Evolutionary conservation across 148 eudicot species (phyloP).

Genomic region (Rhododendron molle): DNA sequence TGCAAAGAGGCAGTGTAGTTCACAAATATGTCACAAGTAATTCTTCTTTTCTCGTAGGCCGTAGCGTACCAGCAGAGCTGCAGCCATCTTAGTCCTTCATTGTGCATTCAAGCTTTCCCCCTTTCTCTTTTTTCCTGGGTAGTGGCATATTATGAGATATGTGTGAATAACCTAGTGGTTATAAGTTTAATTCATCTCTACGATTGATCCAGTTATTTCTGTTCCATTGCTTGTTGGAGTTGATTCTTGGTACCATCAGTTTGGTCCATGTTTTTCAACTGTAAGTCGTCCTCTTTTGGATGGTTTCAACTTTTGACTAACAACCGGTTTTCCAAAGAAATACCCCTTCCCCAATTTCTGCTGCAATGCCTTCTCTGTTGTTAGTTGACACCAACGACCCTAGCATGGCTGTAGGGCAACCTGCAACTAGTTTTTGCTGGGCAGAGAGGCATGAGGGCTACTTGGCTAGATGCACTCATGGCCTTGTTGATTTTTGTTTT

Average conservation of each 20-base stretch:
- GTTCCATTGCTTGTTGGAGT: slow-evolving; percentile 5
- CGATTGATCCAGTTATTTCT: neutral
- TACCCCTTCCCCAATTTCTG: neutral
- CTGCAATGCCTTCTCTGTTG: neutral
- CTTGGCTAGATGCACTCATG: neutral
- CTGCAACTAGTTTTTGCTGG: neutral
- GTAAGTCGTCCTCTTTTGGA: neutral
- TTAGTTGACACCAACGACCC: neutral
- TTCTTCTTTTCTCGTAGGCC: neutral
- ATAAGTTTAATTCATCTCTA: neutral
- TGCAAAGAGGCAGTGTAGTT: neutral
- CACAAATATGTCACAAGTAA: neutral
- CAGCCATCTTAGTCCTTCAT: neutral
- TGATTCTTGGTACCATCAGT: neutral
- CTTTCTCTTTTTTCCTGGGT: neutral
- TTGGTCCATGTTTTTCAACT: neutral
- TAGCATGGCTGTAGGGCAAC: neutral
- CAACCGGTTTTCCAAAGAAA: neutral
- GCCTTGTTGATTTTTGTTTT: neutral
- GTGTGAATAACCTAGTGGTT: neutral
- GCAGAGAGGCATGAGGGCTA: neutral
- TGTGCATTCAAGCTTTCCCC: neutral
- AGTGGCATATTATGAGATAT: neutral
- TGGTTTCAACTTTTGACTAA: neutral
- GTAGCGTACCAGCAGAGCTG: neutral